Evolutionary conservation across 2,329 filamentous ascomycete species (phyloP).

Genomic region (Pseudocercospora fijiensis): DNA sequence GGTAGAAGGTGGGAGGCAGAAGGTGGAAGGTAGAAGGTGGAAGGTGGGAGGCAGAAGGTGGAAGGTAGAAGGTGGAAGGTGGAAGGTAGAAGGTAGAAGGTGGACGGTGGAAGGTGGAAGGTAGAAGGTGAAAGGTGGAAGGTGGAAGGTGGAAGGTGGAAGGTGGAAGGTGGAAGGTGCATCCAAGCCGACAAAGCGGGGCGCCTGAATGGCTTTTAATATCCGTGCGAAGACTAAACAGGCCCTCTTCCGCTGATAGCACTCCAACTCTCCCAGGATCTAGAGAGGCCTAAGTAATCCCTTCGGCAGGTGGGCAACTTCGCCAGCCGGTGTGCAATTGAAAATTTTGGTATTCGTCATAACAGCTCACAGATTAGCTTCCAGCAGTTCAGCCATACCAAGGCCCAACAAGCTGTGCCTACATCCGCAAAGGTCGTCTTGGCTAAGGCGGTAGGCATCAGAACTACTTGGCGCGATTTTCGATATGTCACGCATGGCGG

Average conservation of each 20-base stretch:
- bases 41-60: too few species aligned
- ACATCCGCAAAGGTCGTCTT: not conserved
- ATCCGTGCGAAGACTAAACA: too few species aligned
- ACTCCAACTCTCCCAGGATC: not conserved
- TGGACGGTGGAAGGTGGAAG: too few species aligned
- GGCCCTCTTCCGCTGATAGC: not conserved
- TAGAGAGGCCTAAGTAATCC: not conserved
- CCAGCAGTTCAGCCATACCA: not conserved
- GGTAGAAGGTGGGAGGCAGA: too few species aligned
- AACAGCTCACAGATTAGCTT: not conserved
- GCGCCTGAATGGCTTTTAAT: too few species aligned
- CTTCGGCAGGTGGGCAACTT: not conserved
- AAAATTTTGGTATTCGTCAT: not conserved
- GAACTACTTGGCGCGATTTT: not conserved
- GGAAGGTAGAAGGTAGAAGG: too few species aligned
- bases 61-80: too few species aligned
- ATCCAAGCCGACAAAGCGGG: too few species aligned
- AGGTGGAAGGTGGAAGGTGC: too few species aligned
- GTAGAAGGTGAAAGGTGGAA: too few species aligned
- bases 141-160: too few species aligned
- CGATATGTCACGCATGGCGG: not conserved
- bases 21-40: too few species aligned
- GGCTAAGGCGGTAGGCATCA: not conserved
- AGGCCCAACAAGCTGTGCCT: not conserved
- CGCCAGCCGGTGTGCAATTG: not conserved